Evolutionary conservation across 148 eudicot genomes (phyloP).

Genomic region (Spergularia marina): DNA sequence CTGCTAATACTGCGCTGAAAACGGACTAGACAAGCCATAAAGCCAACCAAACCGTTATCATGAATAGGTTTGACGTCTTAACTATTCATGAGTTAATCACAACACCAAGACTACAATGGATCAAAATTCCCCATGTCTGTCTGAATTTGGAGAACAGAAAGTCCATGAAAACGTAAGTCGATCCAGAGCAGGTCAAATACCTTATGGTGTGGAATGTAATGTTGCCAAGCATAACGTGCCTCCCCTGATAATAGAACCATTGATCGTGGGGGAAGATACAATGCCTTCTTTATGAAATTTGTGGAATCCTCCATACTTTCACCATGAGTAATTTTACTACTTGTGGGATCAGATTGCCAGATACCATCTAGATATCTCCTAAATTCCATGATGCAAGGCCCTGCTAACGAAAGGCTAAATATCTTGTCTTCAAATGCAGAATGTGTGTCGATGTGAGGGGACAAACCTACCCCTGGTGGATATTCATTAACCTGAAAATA

Average conservation of each 20-base stretch:
- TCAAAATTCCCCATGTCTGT: neutral
- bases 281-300: constrained; percentile 54
- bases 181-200: constrained; percentile 32
- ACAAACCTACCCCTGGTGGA: constrained; percentile 92
- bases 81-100: neutral
- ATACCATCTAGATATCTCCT: constrained; percentile 61
- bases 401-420: constrained; percentile 92
- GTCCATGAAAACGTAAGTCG: neutral
- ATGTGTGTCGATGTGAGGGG: constrained; percentile 97
- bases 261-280: constrained; percentile 90
- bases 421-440: constrained; percentile 91
- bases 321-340: constrained; percentile 28
- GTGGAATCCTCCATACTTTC: constrained; percentile 39
- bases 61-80: neutral
- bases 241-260: constrained; percentile 84
- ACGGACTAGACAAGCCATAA: neutral
- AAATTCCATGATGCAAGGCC: constrained; percentile 97
- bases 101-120: neutral
- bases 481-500: constrained; percentile 86
- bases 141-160: neutral
- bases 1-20: neutral
- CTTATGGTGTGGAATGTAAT: constrained; percentile 99
- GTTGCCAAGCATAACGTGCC: constrained; percentile 97
- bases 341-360: constrained; percentile 36
- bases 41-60: neutral